Evolutionary conservation across 768 basidiomycete species (phyloP).

Genomic region (Tulasnella sp.): DNA sequence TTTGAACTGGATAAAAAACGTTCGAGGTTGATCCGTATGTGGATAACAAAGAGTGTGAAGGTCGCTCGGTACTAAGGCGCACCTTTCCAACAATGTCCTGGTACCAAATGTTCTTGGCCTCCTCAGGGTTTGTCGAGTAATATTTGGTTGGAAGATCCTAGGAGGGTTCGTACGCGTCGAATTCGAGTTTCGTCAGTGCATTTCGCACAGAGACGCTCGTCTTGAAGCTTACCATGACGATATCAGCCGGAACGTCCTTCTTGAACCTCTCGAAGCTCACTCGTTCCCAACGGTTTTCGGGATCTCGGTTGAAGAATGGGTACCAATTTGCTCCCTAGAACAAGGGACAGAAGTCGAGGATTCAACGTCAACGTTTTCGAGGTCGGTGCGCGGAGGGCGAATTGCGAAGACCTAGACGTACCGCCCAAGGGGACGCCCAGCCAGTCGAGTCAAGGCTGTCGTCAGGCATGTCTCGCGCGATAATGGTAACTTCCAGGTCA

Average conservation of each 20-base stretch:
- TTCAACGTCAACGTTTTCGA: not conserved
- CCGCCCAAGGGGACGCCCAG: slow-evolving; percentile 59
- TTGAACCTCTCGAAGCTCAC: slow-evolving; percentile 47
- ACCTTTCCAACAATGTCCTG: slow-evolving; percentile 49
- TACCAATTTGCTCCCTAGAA: slow-evolving; percentile 55
- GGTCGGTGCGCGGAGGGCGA: not conserved
- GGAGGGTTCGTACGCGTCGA: slow-evolving; percentile 20
- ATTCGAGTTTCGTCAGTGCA: slow-evolving; percentile 48
- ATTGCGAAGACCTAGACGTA: slow-evolving; percentile 38
- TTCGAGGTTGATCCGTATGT: too few species aligned
- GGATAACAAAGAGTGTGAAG: too few species aligned
- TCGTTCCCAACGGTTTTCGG: slow-evolving; percentile 49
- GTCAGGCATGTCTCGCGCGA: slow-evolving; percentile 50
- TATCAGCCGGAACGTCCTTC: not conserved
- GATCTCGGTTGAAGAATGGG: slow-evolving; percentile 43
- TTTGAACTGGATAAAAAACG: slow-evolving; percentile 1
- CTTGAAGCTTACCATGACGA: slow-evolving; percentile 6
- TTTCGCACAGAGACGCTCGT: slow-evolving; percentile 45
- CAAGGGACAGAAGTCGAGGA: not conserved
- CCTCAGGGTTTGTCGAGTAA: slow-evolving; percentile 41
- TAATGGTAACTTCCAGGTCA: slow-evolving; percentile 43
- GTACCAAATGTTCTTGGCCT: slow-evolving; percentile 47
- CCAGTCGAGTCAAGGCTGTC: slow-evolving; percentile 47
- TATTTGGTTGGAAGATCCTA: slow-evolving; percentile 49
- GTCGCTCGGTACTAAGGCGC: slow-evolving; percentile 33